These are phyloP conservation scores for Gnomoniopsis smithogilvyi DNA, from an alignment of 2,329 filamentous ascomycete genomes.

Conservation along the genomic window DNA sequence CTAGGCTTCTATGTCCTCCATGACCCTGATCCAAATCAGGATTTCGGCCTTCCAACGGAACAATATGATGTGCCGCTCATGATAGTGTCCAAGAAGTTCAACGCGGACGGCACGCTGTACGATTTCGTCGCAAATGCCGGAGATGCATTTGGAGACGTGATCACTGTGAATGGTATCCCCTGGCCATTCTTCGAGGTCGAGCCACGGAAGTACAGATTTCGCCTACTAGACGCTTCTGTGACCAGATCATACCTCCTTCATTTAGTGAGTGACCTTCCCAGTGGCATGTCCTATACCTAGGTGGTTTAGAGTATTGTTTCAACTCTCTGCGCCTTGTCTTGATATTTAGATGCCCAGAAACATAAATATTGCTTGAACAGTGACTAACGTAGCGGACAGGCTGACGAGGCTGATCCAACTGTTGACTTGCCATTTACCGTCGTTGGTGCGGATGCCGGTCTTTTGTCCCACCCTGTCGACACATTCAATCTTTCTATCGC, in stretches of 20 bases:
- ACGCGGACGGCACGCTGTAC: conserved; percentile 39
- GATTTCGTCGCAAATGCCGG: conserved; percentile 34
- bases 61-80: conserved; percentile 45
- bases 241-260: conserved; percentile 41
- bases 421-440: conserved; percentile 39
- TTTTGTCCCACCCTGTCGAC: conserved; percentile 38
- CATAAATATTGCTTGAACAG: too few relatives aligned
- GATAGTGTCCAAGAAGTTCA: conserved; percentile 45
- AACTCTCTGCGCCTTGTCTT: too few relatives aligned
- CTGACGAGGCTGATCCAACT: conserved; percentile 28
- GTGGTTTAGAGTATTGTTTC: too few relatives aligned
- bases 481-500: conserved; percentile 40
- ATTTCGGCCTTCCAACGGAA: conserved; percentile 39
- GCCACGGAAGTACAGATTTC: conserved; percentile 52
- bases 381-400: too few relatives aligned
- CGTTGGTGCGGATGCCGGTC: conserved; percentile 47
- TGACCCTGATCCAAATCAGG: conserved; percentile 41
- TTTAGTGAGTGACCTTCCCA: too few relatives aligned
- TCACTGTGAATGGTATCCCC: conserved; percentile 51
- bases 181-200: conserved; percentile 52
- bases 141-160: conserved; percentile 48
- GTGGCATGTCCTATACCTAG: too few relatives aligned
- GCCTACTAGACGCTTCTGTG: conserved; percentile 42
- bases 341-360: too few relatives aligned
- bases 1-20: conserved; percentile 49